These are phyloP conservation scores for Lasiodiplodia theobromae DNA, from an alignment of 2,329 filamentous ascomycete genomes.

Conservation along the genomic window DNA sequence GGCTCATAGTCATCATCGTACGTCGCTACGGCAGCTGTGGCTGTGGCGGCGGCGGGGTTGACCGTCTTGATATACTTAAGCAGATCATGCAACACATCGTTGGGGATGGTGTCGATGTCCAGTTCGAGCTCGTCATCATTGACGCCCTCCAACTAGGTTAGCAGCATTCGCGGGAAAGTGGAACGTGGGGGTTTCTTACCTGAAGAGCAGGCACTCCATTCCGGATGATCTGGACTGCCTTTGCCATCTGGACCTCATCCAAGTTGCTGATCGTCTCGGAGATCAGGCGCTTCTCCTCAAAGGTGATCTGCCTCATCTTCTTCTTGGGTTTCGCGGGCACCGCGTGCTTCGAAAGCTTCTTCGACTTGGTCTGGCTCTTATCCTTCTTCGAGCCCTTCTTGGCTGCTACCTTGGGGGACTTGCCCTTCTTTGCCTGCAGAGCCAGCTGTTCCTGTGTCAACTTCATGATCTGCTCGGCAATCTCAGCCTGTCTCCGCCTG, in stretches of 20 bases:
- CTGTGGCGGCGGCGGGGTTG: conserved; percentile 6
- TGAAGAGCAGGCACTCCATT: conserved; percentile 77
- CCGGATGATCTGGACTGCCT: conserved; percentile 89
- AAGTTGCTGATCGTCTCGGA: conserved; percentile 84
- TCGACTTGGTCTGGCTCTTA: conserved; percentile 36
- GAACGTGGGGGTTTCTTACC: conserved; percentile 47
- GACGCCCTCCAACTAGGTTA: conserved; percentile 46
- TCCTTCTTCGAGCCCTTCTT: conserved; percentile 55
- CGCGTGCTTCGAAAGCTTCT: conserved; percentile 40
- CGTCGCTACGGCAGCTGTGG: conserved; percentile 44
- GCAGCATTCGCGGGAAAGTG: neutral
- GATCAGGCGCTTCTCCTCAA: conserved; percentile 89
- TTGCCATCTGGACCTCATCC: conserved; percentile 76
- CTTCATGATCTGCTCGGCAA: conserved; percentile 57
- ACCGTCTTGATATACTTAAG: conserved; percentile 60
- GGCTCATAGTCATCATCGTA: conserved; percentile 60
- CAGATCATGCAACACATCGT: conserved; percentile 62
- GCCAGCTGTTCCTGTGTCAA: conserved; percentile 29
- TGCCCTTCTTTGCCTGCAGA: conserved; percentile 56
- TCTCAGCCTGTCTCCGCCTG: conserved; percentile 66
- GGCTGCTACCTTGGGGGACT: conserved; percentile 55
- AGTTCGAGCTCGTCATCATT: conserved; percentile 69
- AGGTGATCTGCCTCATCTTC: conserved; percentile 71
- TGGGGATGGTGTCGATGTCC: conserved; percentile 66
- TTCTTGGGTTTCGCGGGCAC: conserved; percentile 54